phyloP scores from a whole-genome alignment of 2,329 filamentous ascomycete genomes.

The Dissoconium aciculare region DNA sequence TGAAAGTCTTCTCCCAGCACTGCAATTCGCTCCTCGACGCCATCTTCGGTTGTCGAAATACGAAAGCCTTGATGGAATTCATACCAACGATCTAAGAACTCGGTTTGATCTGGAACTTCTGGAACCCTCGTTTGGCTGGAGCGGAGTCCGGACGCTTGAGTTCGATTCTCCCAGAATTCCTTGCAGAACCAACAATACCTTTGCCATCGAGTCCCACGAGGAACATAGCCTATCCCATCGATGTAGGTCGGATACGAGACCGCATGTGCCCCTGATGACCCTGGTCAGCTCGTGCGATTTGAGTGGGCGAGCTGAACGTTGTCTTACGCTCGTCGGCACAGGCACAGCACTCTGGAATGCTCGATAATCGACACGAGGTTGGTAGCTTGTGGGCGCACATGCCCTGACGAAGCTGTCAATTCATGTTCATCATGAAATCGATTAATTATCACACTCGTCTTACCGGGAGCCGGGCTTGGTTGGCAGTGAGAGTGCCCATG shows the following conservation, averaged over 20 bases:
- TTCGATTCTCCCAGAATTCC: slow-evolving; percentile 36
- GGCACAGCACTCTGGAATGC: slow-evolving; percentile 20
- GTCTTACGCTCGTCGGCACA: slow-evolving; percentile 18
- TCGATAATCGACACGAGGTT: slow-evolving; percentile 19
- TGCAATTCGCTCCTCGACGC: slow-evolving; percentile 30
- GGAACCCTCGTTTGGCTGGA: slow-evolving; percentile 33
- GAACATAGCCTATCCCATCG: slow-evolving; percentile 36
- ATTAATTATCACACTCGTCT: neutral
- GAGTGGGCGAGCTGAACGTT: slow-evolving; percentile 16
- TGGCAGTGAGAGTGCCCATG: slow-evolving; percentile 22
- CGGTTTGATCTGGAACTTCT: slow-evolving; percentile 32
- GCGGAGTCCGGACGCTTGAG: slow-evolving; percentile 29
- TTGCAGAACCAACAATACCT: slow-evolving; percentile 39
- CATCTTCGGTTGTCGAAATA: slow-evolving; percentile 26
- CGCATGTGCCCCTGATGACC: slow-evolving; percentile 22
- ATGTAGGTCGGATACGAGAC: slow-evolving; percentile 33
- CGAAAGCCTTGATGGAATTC: slow-evolving; percentile 36
- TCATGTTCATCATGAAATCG: neutral
- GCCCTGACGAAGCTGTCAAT: slow-evolving; percentile 9
- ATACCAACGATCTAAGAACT: slow-evolving; percentile 34
- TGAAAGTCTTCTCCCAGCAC: slow-evolving; percentile 34
- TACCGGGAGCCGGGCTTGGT: slow-evolving; percentile 12
- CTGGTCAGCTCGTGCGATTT: neutral
- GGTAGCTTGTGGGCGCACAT: slow-evolving; percentile 21
- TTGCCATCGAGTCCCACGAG: slow-evolving; percentile 35